Evolutionary conservation across 768 basidiomycete species (phyloP), one percentile per base, ranked within the genome.

Genomic region (Scleroderma bovista): DNA sequence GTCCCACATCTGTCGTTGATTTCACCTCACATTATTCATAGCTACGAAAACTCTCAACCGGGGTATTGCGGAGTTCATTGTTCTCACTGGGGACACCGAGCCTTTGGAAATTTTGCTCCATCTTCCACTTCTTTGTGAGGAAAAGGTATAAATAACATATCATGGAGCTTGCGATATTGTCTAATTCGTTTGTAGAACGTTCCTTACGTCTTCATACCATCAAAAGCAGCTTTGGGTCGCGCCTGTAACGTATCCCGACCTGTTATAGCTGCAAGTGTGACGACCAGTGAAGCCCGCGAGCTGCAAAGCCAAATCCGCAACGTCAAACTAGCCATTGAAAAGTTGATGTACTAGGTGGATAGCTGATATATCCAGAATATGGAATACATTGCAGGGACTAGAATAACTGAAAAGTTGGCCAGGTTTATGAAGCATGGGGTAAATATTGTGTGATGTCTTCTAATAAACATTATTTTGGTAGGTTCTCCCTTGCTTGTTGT

Each of bases 1-100:
- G 22, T 3, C n/a, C 38, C 37, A 39, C 11, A 15, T 34, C 15
- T 23, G 19, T 62, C 15, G 60, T 24, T n/a, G n/a, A n/a, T n/a
- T n/a, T n/a, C n/a, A n/a, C 9, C 20, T 22, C 33, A 20, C 36
- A 29, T 16, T 39, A 44, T 46, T 50, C 33, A 13, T 60, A 93
- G 93, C 94, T 40, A 99, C 96, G 57, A 99, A 99, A 75, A 96
- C 93, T 17, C 80, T 97, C 55, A 97, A 97, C 69, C 90, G 95
- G 62, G 95, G 95, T 75, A 90, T 95, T 58, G 88, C 94, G 52
- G 96, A 99, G 72, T 90, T 99, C 72, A 93, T 98, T 71, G 83
- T 99, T 62, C 76, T 99, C 69, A 96, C 96, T 48, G 86, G 86
- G 48, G 93, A 99, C 63, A 97, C 95, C 26, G 94, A 98, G 69